Evolutionary conservation across 768 basidiomycete species (phyloP), one percentile per base, ranked within the genome.

Genomic region (Leccinum subgranulosum): DNA sequence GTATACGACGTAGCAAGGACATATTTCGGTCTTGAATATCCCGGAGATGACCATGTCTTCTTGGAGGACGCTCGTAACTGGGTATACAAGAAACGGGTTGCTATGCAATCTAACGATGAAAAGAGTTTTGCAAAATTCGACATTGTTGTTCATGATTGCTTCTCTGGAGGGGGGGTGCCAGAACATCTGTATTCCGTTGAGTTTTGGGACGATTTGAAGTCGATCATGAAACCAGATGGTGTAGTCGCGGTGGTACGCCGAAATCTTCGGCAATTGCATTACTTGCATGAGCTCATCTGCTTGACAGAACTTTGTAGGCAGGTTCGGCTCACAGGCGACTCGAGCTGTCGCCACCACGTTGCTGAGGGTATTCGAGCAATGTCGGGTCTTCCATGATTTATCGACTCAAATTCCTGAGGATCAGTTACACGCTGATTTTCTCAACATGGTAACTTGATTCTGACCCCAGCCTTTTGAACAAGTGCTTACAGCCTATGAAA

Each of bases 121-220:
- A 33, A 49, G n/a, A 46, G 15, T 27, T 19, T n/a, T 43, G 31
- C 61, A 9, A 53, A 52, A 8, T 92, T 83, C 66, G 88, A 91
- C 62, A 78, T 88, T 60, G 82, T 94, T 41, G 76, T 96, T 0
- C 96, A 98, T 63, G 95, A 96, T 65, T 92, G 91, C 66, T 98
- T 97, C 70, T 93, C 94, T 9, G 96, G 95, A 9, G 96, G 96
- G 3, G 85, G 84, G n/a, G 86, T 98, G 3, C 94, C 96, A 0
- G 76, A 85, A 36, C 87, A 92, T 65, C 75, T 98, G 52, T 98
- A 89, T 73, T 91, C 94, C 0, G 41, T 81, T 29, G 87, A 94
- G 63, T 95, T 95, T 68, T 96, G 92, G 91, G 62, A 77, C 23
- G 84, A 86, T 53, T 67, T 96, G 52, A 86, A 83, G 64, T 65